Evolutionary conservation across 495 filamentous ascomycete genomes (phyloP).

Genomic region (Aspergillus panamensis): DNA sequence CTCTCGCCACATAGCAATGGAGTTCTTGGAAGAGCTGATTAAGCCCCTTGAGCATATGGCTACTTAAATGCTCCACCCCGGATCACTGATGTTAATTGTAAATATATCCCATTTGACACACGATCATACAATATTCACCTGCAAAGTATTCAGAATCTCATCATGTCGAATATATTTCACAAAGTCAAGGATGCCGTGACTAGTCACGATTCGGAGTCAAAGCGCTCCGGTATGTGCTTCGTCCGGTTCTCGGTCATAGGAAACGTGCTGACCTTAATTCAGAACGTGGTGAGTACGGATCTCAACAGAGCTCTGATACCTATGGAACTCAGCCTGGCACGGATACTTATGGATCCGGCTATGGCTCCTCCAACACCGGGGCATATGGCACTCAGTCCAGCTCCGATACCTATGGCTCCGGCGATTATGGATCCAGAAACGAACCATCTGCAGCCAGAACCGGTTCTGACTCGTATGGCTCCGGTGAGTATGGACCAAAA

Average conservation of each 20-base stretch:
- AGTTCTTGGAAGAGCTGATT: neutral
- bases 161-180: constrained; percentile 66
- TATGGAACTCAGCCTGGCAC: constrained; percentile 29
- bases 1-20: neutral
- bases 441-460: neutral
- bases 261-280: neutral
- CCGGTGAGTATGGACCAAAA: constrained; percentile 6
- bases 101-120: no score
- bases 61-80: neutral
- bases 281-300: constrained; percentile 28
- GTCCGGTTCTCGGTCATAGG: no score
- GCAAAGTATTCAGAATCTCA: neutral
- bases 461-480: constrained; percentile 2
- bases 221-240: constrained; percentile 12
- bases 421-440: constrained; percentile 17
- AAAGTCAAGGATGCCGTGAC: constrained; percentile 71
- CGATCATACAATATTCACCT: neutral
- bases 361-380: constrained; percentile 28
- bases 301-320: neutral
- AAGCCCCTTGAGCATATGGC: neutral
- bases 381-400: constrained; percentile 20
- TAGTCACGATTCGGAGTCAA: constrained; percentile 26
- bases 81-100: neutral
- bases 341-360: neutral
- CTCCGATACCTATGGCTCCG: neutral